Conservation (phyloP, 108 stramenopile species). For the Nitzschia palea region DNA sequence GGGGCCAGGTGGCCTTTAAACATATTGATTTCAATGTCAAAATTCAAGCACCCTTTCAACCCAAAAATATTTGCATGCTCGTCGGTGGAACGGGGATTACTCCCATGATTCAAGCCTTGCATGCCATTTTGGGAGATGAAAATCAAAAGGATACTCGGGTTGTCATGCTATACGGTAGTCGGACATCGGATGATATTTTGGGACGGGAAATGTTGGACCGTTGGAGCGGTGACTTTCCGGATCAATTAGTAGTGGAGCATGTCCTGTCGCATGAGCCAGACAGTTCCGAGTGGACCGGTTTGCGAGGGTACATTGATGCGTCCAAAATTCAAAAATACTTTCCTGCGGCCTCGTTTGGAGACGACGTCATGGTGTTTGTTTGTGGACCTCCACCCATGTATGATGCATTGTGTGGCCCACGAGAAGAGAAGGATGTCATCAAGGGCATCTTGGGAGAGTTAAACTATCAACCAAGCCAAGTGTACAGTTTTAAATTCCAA, state of each 20-base stretch:
- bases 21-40: slow-evolving; percentile 88
- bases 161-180: slow-evolving; percentile 82
- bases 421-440: slow-evolving; percentile 70
- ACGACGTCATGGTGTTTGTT: slow-evolving; percentile 83
- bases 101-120: slow-evolving; percentile 96
- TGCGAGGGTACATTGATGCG: slow-evolving; percentile 73
- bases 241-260: slow-evolving; percentile 60
- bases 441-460: slow-evolving; percentile 78
- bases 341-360: slow-evolving; percentile 17
- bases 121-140: slow-evolving; percentile 82
- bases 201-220: slow-evolving; percentile 75
- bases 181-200: slow-evolving; percentile 77
- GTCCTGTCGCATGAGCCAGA: slow-evolving; percentile 75
- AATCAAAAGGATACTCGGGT: slow-evolving; percentile 37
- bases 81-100: slow-evolving; percentile 97
- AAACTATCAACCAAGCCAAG: slow-evolving; percentile 84
- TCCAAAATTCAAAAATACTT: slow-evolving; percentile 56
- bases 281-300: slow-evolving; percentile 66
- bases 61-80: slow-evolving; percentile 89
- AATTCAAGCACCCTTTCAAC: slow-evolving; percentile 74
- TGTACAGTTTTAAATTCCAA: slow-evolving; percentile 95
- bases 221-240: slow-evolving; percentile 41
- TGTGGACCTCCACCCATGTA: slow-evolving; percentile 95
- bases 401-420: slow-evolving; percentile 83
- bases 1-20: slow-evolving; percentile 73